Evolutionary conservation across 2,329 filamentous ascomycete genomes (phyloP), one percentile per base, ranked within the genome.

Genomic region (Fusarium pseudograminearum): DNA sequence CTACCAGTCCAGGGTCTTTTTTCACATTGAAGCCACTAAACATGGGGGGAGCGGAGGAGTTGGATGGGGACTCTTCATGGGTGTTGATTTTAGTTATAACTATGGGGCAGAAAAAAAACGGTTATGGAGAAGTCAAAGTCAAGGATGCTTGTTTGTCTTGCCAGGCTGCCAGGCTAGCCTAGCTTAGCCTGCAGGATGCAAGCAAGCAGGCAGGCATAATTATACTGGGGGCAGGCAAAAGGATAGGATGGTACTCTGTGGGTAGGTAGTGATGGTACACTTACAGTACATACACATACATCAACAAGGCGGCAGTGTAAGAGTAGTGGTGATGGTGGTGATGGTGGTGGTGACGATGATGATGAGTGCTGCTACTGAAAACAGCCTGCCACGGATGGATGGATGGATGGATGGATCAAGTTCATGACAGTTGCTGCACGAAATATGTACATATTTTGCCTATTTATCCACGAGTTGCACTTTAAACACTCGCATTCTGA

Each of bases 181-280:
- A 40, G 48, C 34, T n/a, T 40, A 50, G 34, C 48, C 26, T 52
- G 48, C 34, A 40, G 48, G n/a, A 40, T 51, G 48, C 48, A 52
- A 52, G 48, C 46, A 51, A 51, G 47, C 33, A 51, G 8, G 11
- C 45, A 34, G 33, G 48, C 34, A 26, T 51, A 26, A 51, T 51
- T 48, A 18, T 34, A 54, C 70, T 59, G 62, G 57, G 64, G 62
- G 67, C 62, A 70, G 58, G 62, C 67, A 70, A 59, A 44, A 41
- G 62, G 63, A 57, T 42, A 63, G 50, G 61, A 66, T 65, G 67
- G 50, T 63, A 67, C 54, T 64, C 55, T 65, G 45, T 28, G 26
- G 26, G 26, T 38, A 22, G 44, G 28, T 22, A 20, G n/a, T 55
- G 46, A 33, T 44, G 38, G 52, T 57, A 44, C 48, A 40, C 24